Percentiles rank a stretch among this genome's conserved stretches.
phyloP scores from a whole-genome alignment of 306 rosid genomes.

The Vigna nakashimae region DNA sequence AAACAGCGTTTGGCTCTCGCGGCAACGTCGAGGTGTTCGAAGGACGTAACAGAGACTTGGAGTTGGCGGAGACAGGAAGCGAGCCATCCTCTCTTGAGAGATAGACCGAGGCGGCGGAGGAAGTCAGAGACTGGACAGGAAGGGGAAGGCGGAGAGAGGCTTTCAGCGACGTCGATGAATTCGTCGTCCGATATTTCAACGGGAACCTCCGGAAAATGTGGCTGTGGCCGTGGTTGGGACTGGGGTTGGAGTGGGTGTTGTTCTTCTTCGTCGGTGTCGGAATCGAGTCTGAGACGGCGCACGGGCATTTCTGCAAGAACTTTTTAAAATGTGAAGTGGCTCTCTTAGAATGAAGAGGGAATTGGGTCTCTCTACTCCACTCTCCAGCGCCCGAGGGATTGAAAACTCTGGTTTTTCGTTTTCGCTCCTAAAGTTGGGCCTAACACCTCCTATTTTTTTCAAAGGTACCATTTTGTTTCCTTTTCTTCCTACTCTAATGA shows the following conservation, averaged over 20 bases:
- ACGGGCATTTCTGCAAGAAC: conserved; percentile 49
- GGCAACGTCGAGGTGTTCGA: conserved; percentile 55
- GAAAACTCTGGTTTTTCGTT: no score
- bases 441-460: no score
- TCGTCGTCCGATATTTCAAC: conserved; percentile 73
- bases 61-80: conserved; percentile 58
- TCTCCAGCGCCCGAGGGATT: neutral
- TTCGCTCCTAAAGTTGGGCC: no score
- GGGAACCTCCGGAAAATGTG: conserved; percentile 46
- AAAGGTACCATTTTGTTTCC: no score
- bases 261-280: conserved; percentile 59
- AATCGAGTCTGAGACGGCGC: conserved; percentile 71
- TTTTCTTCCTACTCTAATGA: no score
- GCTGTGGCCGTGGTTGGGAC: conserved; percentile 5
- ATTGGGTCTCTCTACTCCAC: neutral
- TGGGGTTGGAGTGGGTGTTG: neutral
- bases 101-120: conserved; percentile 66
- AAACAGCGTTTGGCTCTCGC: conserved; percentile 75
- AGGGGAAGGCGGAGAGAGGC: conserved; percentile 53
- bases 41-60: conserved; percentile 51
- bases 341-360: conserved; percentile 17
- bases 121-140: conserved; percentile 61
- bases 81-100: conserved; percentile 69
- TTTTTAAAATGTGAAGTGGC: conserved; percentile 11
- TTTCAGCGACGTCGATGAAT: conserved; percentile 70